phyloP scores from a whole-genome alignment of 2,329 filamentous ascomycete genomes.

The Chalara sp. region DNA sequence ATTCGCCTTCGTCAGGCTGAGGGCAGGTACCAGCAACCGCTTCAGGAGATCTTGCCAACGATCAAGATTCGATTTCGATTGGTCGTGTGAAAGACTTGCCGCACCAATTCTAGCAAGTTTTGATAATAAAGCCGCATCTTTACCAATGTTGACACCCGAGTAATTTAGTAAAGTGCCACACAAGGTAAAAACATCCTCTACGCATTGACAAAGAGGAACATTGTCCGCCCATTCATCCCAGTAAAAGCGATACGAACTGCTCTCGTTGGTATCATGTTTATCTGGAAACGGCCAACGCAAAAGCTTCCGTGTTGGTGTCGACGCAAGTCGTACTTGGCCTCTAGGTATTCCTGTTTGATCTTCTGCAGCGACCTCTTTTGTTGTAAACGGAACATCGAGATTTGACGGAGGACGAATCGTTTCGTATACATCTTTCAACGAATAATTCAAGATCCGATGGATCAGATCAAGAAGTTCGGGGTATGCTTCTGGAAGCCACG shows the following conservation, averaged over 20 bases:
- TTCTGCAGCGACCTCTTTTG: conserved; percentile 40
- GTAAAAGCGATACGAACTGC: conserved; percentile 81
- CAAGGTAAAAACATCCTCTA: conserved; percentile 85
- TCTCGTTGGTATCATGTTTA: conserved; percentile 66
- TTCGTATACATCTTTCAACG: conserved; percentile 66
- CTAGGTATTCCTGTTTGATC: conserved; percentile 66
- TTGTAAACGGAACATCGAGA: conserved; percentile 39
- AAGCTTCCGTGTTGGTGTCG: conserved; percentile 56
- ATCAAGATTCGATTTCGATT: conserved; percentile 59
- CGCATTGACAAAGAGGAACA: conserved; percentile 79
- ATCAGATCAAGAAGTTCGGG: conserved; percentile 75
- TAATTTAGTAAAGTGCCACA: conserved; percentile 79
- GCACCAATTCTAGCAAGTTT: conserved; percentile 83
- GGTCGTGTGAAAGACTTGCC: conserved; percentile 64
- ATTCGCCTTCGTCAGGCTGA: conserved; percentile 82
- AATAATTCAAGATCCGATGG: conserved; percentile 79
- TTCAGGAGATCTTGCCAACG: conserved; percentile 84
- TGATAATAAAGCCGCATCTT: conserved; percentile 68
- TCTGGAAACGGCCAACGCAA: conserved; percentile 83
- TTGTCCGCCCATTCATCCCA: conserved; percentile 98
- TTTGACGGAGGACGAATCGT: conserved; percentile 26
- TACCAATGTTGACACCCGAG: conserved; percentile 83
- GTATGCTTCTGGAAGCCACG: conserved; percentile 83
- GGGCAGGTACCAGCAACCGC: conserved; percentile 75
- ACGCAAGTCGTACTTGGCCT: conserved; percentile 56